These are phyloP conservation scores for Haematococcus lacustris DNA, from an alignment of 139 green algal genomes.

Conservation along the genomic window DNA sequence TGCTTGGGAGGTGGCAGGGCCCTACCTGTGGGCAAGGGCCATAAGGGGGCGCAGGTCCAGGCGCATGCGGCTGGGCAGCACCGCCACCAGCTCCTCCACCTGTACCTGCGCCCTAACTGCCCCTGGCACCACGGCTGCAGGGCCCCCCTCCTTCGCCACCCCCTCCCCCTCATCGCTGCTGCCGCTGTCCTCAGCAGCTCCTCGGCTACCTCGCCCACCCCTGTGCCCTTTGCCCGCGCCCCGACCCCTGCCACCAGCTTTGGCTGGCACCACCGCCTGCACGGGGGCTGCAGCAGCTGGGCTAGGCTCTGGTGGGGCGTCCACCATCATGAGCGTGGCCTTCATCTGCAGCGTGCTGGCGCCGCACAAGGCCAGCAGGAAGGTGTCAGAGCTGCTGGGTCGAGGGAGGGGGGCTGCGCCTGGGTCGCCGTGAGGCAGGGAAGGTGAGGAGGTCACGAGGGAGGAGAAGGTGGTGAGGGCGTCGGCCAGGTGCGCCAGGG, in stretches of 20 bases:
- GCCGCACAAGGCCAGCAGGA: conserved; percentile 27
- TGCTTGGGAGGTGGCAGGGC: too few species aligned
- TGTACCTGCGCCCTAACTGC: not conserved
- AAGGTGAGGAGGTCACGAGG: conserved; percentile 9
- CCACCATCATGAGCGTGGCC: not conserved
- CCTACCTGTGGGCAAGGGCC: not conserved
- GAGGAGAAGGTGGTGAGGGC: conserved; percentile 23
- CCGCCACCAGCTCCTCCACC: conserved; percentile 1
- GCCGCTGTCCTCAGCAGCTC: not conserved
- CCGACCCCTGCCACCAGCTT: not conserved
- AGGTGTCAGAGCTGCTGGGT: not conserved
- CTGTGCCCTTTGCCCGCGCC: not conserved
- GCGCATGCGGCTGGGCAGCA: not conserved
- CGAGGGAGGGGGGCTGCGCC: not conserved
- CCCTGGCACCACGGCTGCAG: not conserved
- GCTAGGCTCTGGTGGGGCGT: not conserved
- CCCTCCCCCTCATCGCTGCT: conserved; percentile 1
- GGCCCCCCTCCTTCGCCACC: conserved; percentile 7
- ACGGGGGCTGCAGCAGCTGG: not conserved
- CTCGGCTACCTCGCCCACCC: too few species aligned
- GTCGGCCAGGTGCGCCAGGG: conserved; percentile 38
- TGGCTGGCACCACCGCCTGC: not conserved
- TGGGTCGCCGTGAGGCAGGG: conserved; percentile 8
- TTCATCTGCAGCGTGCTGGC: conserved; percentile 15
- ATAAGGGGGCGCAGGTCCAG: conserved; percentile 45